phyloP scores from a whole-genome alignment of 805 yeast species.

The Torulaspora maleeae region DNA sequence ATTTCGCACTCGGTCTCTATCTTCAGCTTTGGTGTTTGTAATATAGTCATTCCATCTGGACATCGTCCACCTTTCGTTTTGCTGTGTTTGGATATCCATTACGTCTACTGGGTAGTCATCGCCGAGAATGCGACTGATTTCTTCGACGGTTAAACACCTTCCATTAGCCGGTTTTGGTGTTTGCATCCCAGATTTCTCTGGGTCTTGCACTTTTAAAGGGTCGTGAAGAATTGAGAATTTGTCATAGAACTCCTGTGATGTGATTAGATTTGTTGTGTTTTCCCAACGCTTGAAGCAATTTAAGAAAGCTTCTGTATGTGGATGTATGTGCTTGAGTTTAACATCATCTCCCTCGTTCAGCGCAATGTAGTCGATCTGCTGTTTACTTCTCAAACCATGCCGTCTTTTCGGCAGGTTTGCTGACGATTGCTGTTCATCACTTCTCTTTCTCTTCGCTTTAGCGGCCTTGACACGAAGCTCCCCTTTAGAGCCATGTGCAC shows the following conservation, averaged over 20 bases:
- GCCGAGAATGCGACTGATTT: slow-evolving; percentile 48
- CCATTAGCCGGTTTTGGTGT: slow-evolving; percentile 16
- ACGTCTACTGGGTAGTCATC: slow-evolving; percentile 64
- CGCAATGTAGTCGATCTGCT: slow-evolving; percentile 72
- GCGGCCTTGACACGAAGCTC: slow-evolving; percentile 1
- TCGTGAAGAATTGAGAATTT: slow-evolving; percentile 19
- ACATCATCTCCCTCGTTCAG: slow-evolving; percentile 64
- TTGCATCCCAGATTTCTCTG: slow-evolving; percentile 22
- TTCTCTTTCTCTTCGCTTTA: slow-evolving; percentile 3
- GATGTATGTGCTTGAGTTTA: slow-evolving; percentile 54
- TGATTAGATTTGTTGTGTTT: slow-evolving; percentile 17
- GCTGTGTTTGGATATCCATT: slow-evolving; percentile 85
- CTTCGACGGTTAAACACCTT: slow-evolving; percentile 26
- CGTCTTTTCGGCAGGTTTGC: slow-evolving; percentile 36
- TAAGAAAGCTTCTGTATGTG: slow-evolving; percentile 40
- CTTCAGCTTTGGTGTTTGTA: slow-evolving; percentile 37
- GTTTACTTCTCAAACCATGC: slow-evolving; percentile 49
- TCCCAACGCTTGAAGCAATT: slow-evolving; percentile 21
- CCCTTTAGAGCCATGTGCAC: slow-evolving; percentile 10
- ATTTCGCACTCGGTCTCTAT: slow-evolving; percentile 64
- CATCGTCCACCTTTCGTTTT: slow-evolving; percentile 57
- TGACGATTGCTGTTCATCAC: not conserved
- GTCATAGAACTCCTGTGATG: slow-evolving; percentile 13
- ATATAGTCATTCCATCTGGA: slow-evolving; percentile 73
- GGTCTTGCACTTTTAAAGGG: slow-evolving; percentile 23